phyloP scores from a whole-genome alignment of 2,329 filamentous ascomycete species.

The Bipolaris cookei region DNA sequence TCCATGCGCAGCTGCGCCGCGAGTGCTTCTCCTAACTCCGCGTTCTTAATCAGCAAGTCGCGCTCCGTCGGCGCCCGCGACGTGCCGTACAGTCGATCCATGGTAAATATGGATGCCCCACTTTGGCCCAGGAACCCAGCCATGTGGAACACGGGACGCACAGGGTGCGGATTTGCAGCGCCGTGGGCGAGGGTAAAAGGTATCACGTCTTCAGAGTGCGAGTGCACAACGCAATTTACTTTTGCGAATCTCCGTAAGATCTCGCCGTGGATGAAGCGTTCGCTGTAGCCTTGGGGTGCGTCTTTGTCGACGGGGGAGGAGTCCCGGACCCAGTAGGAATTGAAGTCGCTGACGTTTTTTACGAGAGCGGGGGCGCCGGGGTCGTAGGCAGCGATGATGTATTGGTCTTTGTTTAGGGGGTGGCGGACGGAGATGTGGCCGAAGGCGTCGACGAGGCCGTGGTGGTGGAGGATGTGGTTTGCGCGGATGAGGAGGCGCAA shows the following conservation, averaged over 20 bases:
- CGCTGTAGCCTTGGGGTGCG: slow-evolving; percentile 48
- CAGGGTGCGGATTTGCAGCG: slow-evolving; percentile 12
- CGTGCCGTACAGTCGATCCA: slow-evolving; percentile 25
- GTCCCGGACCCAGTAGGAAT: slow-evolving; percentile 55
- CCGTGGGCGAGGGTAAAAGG: slow-evolving; percentile 48
- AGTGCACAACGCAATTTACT: slow-evolving; percentile 52
- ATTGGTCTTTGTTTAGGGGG: slow-evolving; percentile 52
- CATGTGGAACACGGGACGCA: slow-evolving; percentile 49
- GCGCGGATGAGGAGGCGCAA: slow-evolving; percentile 35
- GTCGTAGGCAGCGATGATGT: slow-evolving; percentile 57
- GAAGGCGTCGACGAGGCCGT: slow-evolving; percentile 60
- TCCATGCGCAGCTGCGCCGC: slow-evolving; percentile 24
- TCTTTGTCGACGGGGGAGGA: slow-evolving; percentile 51
- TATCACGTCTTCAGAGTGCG: slow-evolving; percentile 50
- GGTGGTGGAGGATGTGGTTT: slow-evolving; percentile 59
- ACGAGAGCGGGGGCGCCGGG: slow-evolving; percentile 57
- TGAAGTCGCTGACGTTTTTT: slow-evolving; percentile 52
- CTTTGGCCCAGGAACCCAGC: slow-evolving; percentile 47
- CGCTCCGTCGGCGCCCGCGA: neutral
- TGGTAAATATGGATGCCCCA: slow-evolving; percentile 22
- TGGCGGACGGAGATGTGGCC: slow-evolving; percentile 61
- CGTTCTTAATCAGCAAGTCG: slow-evolving; percentile 40
- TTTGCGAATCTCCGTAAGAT: slow-evolving; percentile 49
- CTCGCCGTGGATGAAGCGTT: slow-evolving; percentile 54
- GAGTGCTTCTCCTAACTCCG: slow-evolving; percentile 30